Evolutionary conservation across 2,329 filamentous ascomycete genomes (phyloP), one percentile per base, ranked within the genome.

Genomic region (Fusarium sp.): DNA sequence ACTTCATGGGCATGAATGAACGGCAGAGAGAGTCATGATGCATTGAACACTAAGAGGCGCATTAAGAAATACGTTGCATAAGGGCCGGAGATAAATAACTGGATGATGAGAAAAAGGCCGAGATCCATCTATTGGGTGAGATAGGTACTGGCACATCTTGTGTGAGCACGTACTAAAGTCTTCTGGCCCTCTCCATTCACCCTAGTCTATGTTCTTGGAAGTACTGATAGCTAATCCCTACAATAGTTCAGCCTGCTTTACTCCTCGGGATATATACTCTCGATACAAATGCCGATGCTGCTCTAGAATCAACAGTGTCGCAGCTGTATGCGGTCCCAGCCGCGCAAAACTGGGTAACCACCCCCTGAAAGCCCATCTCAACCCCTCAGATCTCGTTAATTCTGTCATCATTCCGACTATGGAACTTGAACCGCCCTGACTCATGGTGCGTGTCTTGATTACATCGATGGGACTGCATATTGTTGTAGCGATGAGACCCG

Each of bases 1-100:
- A 84, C 30, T 81, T 81, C 32, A 89, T 90, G 0, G 89, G 88
- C 2, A 89, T 78, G 74, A 85, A 90, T 2, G 89, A 89, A 15
- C 89, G 88, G 6, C 86, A 50, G 90, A 84, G 1, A 90, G 92
- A 0, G 88, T 86, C 20, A 91, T 81, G 25, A 92, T 85, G 72
- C 92, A 90, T 0, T 90, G 89, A 0, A 87, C 83, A 2, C 90
- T 90, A 58, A 91, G 89, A 0, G 88, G 89, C 54, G 91, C 90
- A 69, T 91, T 90, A 81, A 91, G 89, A 0, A 91, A 80, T 58
- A 91, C 90, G 0, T 89, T 90, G 17, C 86, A 81, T 63, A 90
- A 7, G 86, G 33, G 3, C 86, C 83, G 60, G 89, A 90, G 1
- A 90, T 89, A 66, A 92, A 91, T 0, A 86, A 86, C 57, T 89